Evolutionary conservation across 129 eudicot species (phyloP).

Genomic region (Chrysanthemum lavandulifolium): DNA sequence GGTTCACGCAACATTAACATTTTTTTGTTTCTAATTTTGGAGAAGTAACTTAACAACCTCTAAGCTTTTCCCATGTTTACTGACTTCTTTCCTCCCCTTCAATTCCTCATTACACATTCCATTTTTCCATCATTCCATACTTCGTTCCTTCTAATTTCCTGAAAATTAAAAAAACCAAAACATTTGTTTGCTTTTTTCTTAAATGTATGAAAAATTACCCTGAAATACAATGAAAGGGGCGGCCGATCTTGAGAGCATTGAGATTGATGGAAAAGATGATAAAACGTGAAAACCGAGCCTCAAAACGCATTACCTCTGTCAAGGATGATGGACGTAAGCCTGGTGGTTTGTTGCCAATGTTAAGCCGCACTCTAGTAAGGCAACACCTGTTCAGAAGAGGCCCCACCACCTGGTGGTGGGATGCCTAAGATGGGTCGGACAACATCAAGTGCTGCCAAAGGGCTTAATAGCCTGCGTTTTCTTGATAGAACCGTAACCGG

Average conservation of each 20-base stretch:
- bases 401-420: slow-evolving; percentile 22
- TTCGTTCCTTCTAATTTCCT: slow-evolving; percentile 32
- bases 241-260: slow-evolving; percentile 47
- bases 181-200: neutral
- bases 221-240: slow-evolving; percentile 34
- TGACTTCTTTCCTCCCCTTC: slow-evolving; percentile 35
- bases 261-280: slow-evolving; percentile 41
- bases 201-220: neutral
- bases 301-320: slow-evolving; percentile 23
- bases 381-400: slow-evolving; percentile 35
- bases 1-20: slow-evolving; percentile 5
- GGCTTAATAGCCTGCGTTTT: slow-evolving; percentile 75
- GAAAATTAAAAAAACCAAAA: neutral
- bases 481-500: slow-evolving; percentile 71
- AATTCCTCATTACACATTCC: slow-evolving; percentile 20
- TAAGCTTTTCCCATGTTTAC: slow-evolving; percentile 26
- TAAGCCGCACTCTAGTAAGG: slow-evolving; percentile 34
- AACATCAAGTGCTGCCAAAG: slow-evolving; percentile 71
- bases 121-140: slow-evolving; percentile 26
- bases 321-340: slow-evolving; percentile 26
- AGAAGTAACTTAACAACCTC: slow-evolving; percentile 36
- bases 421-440: slow-evolving; percentile 50
- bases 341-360: slow-evolving; percentile 28
- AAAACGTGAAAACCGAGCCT: slow-evolving; percentile 15
- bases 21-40: slow-evolving; percentile 28